Evolutionary conservation across 495 filamentous ascomycete species (phyloP).

Genomic region (Podospora australis): DNA sequence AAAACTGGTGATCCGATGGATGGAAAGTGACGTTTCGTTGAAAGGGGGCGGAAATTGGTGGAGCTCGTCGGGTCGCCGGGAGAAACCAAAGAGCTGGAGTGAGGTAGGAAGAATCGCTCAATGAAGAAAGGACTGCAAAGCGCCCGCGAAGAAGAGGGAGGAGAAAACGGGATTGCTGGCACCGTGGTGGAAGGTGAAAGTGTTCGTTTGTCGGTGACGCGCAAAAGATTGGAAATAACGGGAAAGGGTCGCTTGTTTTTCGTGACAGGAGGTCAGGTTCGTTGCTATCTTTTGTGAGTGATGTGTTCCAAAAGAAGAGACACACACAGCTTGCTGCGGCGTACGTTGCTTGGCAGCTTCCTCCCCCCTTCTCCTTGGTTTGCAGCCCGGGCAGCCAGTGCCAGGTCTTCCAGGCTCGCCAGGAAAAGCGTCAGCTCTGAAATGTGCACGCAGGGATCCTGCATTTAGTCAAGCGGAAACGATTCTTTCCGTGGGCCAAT

Average conservation of each 20-base stretch:
- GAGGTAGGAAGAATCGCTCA: conserved; percentile 4
- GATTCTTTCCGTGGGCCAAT: conserved; percentile 3
- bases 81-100: conserved; percentile 6
- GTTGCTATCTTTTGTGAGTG: conserved; percentile 22
- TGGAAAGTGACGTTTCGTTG: conserved; percentile 7
- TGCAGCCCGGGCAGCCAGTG: not conserved
- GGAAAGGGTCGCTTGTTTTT: conserved; percentile 8
- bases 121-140: not conserved
- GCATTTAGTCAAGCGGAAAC: conserved; percentile 4
- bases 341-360: too few species aligned
- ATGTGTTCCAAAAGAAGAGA: conserved; percentile 29
- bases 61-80: conserved; percentile 9
- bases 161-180: not conserved
- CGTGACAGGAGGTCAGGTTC: too few species aligned
- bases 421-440: conserved; percentile 10
- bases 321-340: conserved; percentile 9
- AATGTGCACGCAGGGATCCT: conserved; percentile 8
- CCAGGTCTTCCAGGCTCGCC: conserved; percentile 6
- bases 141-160: not conserved
- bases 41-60: conserved; percentile 19
- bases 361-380: conserved; percentile 4
- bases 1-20: conserved; percentile 9
- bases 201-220: conserved; percentile 6
- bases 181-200: not conserved
- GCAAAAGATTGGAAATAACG: conserved; percentile 8